Conservation (phyloP, 495 filamentous ascomycete species). For the Aspergillus mulundensis region DNA sequence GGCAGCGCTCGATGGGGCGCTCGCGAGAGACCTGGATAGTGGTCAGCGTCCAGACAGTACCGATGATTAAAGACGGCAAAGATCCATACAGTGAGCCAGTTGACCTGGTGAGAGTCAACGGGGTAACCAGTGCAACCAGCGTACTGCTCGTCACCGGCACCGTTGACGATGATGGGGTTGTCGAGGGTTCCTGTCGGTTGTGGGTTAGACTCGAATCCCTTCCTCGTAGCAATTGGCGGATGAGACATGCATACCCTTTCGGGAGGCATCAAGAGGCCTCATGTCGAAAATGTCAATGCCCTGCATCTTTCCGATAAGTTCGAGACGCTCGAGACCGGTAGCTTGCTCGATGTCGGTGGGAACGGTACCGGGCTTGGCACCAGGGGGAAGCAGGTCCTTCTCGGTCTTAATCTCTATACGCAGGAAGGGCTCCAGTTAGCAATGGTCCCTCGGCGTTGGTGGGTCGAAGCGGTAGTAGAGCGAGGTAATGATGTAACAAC, state of each 20-base stretch:
- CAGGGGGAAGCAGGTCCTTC: slow-evolving; percentile 78
- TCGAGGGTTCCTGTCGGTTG: slow-evolving; percentile 69
- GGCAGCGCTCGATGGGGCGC: slow-evolving; percentile 87
- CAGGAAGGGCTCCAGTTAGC: slow-evolving; percentile 9
- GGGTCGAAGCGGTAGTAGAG: not conserved
- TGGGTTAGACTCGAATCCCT: not conserved
- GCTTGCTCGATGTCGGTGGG: slow-evolving; percentile 91
- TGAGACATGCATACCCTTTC: slow-evolving; percentile 58
- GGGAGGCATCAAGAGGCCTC: slow-evolving; percentile 87
- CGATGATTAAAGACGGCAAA: not conserved
- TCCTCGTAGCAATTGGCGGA: not conserved
- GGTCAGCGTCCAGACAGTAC: not conserved
- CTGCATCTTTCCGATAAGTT: slow-evolving; percentile 99
- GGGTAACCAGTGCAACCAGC: slow-evolving; percentile 93
- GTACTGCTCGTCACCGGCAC: slow-evolving; percentile 93
- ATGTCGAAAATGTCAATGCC: slow-evolving; percentile 98
- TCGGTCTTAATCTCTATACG: slow-evolving; percentile 75
- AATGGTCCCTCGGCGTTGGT: not conserved
- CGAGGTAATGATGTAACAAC: not conserved
- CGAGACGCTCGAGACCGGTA: slow-evolving; percentile 95
- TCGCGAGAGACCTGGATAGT: slow-evolving; percentile 69
- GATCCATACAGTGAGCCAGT: slow-evolving; percentile 81
- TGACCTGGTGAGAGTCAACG: slow-evolving; percentile 82
- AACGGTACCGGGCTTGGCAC: slow-evolving; percentile 75
- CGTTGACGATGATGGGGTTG: slow-evolving; percentile 83